Evolutionary conservation across 2,329 filamentous ascomycete genomes (phyloP).

Genomic region (Penicillium thymicola): DNA sequence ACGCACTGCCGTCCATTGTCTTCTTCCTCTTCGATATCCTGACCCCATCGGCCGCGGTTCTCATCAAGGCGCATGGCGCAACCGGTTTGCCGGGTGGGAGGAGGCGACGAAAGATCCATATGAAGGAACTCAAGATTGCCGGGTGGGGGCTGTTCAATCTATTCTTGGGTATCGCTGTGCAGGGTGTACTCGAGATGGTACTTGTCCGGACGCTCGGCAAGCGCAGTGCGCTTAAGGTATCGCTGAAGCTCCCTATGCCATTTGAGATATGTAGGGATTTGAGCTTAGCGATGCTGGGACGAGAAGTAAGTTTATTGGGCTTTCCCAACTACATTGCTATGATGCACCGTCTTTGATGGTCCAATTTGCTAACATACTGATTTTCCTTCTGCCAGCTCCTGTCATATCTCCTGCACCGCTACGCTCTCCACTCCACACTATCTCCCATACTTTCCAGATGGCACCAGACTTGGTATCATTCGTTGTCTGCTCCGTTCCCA

Average conservation of each 20-base stretch:
- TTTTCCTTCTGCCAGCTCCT: conserved; percentile 22
- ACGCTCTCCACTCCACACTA: conserved; percentile 61
- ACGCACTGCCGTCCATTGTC: conserved; percentile 66
- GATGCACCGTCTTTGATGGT: not conserved
- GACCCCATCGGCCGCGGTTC: conserved; percentile 65
- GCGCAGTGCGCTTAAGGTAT: conserved; percentile 57
- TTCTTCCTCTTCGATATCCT: conserved; percentile 71
- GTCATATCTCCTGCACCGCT: conserved; percentile 69
- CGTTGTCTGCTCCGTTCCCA: conserved; percentile 52
- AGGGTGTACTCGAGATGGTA: conserved; percentile 54
- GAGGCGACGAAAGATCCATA: conserved; percentile 38
- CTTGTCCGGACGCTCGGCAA: conserved; percentile 53
- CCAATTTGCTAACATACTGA: conserved; percentile 3
- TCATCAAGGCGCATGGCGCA: conserved; percentile 65
- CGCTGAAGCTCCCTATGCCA: conserved; percentile 59
- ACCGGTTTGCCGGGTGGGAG: conserved; percentile 46
- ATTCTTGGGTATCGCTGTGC: conserved; percentile 51
- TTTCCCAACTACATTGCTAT: not conserved
- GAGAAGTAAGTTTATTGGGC: conserved; percentile 50
- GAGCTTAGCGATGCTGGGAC: conserved; percentile 50
- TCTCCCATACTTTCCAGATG: conserved; percentile 50
- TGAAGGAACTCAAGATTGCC: conserved; percentile 49
- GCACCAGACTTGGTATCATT: conserved; percentile 58
- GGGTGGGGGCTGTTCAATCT: conserved; percentile 57
- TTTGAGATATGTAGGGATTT: conserved; percentile 59